A percentile compares a stretch with the other conserved stretches of the same genome.
These are phyloP conservation scores for Fusarium nisikadoi DNA, from an alignment of 2,329 filamentous ascomycete species.

Conservation along the genomic window DNA sequence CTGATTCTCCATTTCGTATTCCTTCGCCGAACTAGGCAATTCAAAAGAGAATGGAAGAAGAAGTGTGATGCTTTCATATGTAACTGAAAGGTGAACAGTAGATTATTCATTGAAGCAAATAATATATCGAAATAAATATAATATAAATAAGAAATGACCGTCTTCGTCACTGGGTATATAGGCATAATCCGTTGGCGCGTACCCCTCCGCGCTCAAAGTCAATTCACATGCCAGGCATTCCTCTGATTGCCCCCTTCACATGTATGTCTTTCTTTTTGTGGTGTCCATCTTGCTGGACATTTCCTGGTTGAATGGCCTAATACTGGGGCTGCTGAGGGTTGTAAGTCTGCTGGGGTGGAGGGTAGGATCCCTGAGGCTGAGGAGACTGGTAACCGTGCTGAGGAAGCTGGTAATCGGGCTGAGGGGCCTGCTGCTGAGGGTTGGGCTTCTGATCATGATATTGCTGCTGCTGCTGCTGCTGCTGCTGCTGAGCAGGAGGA, in stretches of 20 bases:
- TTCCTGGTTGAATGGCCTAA: conserved; percentile 3
- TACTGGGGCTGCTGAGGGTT: conserved; percentile 43
- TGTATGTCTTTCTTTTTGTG: conserved; percentile 1
- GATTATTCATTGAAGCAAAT: conserved; percentile 3
- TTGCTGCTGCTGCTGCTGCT: not conserved
- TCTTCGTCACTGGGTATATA: conserved; percentile 43
- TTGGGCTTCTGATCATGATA: conserved; percentile 18
- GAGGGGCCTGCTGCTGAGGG: conserved; percentile 24
- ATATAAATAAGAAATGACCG: conserved; percentile 24
- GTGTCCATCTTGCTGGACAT: not conserved
- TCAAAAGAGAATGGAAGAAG: not conserved
- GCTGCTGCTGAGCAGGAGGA: conserved; percentile 24
- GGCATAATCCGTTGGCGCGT: conserved; percentile 39
- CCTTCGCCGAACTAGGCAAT: not conserved
- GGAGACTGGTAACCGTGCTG: conserved; percentile 37
- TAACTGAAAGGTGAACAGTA: not conserved
- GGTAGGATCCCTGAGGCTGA: conserved; percentile 38
- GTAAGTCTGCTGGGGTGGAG: conserved; percentile 39
- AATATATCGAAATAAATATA: not conserved
- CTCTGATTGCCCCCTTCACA: not conserved
- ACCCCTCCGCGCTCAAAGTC: conserved; percentile 21
- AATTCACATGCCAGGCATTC: conserved; percentile 5
- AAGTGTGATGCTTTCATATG: not conserved
- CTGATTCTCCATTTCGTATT: not conserved
- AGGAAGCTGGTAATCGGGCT: conserved; percentile 31